A percentile compares a stretch with the other conserved stretches of the same genome.
These are phyloP conservation scores for Xylaria sp. DNA, from an alignment of 495 filamentous ascomycete genomes.

Conservation along the genomic window DNA sequence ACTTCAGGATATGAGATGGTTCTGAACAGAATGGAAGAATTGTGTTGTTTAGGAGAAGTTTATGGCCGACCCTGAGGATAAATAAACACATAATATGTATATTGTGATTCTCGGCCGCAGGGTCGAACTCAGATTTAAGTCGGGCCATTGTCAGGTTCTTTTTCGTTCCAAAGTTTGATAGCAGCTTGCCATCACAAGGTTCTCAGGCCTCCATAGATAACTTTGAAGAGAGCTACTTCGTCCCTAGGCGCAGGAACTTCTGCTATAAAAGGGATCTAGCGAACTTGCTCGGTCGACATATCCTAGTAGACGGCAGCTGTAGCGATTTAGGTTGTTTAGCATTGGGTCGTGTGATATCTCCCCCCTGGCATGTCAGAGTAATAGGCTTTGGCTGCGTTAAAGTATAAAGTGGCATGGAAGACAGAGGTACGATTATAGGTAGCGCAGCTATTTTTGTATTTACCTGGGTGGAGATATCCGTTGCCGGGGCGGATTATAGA, in stretches of 20 bases:
- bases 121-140: neutral
- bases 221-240: neutral
- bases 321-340: neutral
- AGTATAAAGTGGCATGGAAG: neutral
- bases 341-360: neutral
- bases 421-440: neutral
- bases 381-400: neutral
- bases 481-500: no score
- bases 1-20: neutral
- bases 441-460: neutral
- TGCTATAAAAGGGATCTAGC: neutral
- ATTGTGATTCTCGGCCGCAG: neutral
- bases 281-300: neutral
- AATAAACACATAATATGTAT: neutral
- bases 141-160: neutral
- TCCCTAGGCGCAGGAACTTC: neutral
- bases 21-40: neutral
- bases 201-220: neutral
- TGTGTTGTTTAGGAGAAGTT: neutral
- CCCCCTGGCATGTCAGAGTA: neutral
- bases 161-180: neutral
- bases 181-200: neutral
- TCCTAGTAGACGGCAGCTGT: neutral
- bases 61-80: neutral
- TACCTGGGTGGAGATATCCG: no score